Base-by-base conservation (phyloP, 352 stramenopile genomes). In the Pythium oligandrum region DNA sequence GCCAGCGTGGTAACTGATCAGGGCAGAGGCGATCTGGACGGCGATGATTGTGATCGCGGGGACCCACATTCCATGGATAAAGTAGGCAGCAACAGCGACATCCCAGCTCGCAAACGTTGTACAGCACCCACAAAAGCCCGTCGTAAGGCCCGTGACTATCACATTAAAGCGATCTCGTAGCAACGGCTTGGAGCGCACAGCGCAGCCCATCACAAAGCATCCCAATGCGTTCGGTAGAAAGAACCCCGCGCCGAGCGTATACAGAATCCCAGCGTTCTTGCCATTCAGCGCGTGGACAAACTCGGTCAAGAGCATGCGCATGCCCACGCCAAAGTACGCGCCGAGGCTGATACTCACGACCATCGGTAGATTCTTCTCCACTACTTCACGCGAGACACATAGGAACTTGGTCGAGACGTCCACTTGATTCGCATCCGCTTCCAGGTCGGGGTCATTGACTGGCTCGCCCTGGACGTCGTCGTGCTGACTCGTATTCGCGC, bases 71-170 rank as follows among this genome's bases (percentile, higher is more conserved):
- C 60, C 60, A 40, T 64, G 60, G 8, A 68, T 45, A 47, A 68
- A 55, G 35, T 42, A 34, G 17, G 49, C 55, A 7, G 64, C 59
- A 35, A 64, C 47, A 33, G 38, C 48, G 40, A 72, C 45, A 40
- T 66, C 54, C 64, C 64, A 72, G 17, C 60, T 62, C 38, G 64
- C 56, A 53, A 72, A 72, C 35, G 64, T 72, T 32, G 64, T 72
- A 40, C 60, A 69, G 53, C 64, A 72, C 40, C 64, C 64, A 39
- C 64, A 72, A 45, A 72, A 72, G 17, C 64, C 64, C 2, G 64
- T 72, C 12, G 64, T 72, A 35, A 72, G 10, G 36, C 57, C 60
- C n/a, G 48, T 66, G 59, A 64, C 40, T 4, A 49, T 56, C 8
- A 64, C 45, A 30, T 35, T 51, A 34, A 57, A 64, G 12, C 48